Evolutionary conservation across 306 rosid species (phyloP), one percentile per base, ranked within the genome.

Genomic region (Senna siamea): DNA sequence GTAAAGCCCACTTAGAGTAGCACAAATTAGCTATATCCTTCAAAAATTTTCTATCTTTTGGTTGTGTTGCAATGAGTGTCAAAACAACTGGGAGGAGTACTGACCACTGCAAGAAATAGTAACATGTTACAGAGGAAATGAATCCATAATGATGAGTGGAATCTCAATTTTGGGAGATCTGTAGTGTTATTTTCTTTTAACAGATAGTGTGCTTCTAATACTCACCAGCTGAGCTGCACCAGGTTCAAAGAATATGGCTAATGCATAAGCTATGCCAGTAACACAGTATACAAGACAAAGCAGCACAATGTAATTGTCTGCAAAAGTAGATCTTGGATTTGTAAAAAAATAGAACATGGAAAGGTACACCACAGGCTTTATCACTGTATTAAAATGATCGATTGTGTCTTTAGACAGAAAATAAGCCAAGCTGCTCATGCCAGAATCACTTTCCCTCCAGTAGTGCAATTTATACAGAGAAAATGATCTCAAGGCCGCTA

Each of bases 141-240:
- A 66, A 20, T 55, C 15, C 48, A 53, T 40, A 28, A 59, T 22
- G 69, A n/a, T 17, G 37, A 66, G 38, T 18, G 70, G 52, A 47
- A 37, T 22, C 61, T 68, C 14, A 7, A 32, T 26, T n/a, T n/a
- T 18, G 18, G 22, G 2, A 15, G 7, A 1, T 38, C 61, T 22
- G 28, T 70, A 23, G 40, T 37, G 7, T 7, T 4, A 2, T 37
- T 37, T 37, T 37, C 40, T 37, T 4, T 37, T 41, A 3, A 1
- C 37, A 38, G 26, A 63, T 17, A 44, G 50, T 48, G n/a, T 61
- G 12, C 41, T 44, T 85, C 37, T 26, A 17, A 54, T 60, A 76
- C 92, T 82, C 37, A 91, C 97, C 76, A 91, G 88, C 80, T 91
- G 97, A 53, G 97, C 97, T 44, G 92, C 89, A 0, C 97, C 95